Evolutionary conservation across 306 rosid species (phyloP).

Genomic region (Nissolia schottii): DNA sequence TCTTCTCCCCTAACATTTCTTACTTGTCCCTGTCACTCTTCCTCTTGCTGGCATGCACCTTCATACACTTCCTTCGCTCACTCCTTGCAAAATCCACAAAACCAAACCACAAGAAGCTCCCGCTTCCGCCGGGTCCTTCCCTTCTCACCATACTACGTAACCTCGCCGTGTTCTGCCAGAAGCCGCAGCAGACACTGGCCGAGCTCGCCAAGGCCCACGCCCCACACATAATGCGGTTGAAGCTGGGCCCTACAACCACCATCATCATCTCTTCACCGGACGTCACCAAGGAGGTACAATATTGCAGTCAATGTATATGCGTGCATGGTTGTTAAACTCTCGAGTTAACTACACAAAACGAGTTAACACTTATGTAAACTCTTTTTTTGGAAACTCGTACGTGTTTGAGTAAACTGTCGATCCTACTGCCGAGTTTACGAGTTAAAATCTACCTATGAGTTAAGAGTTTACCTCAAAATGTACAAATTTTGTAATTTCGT

Average conservation of each 20-base stretch:
- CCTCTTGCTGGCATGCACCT: background rate
- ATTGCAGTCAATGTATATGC: too few relatives aligned
- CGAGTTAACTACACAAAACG: too few relatives aligned
- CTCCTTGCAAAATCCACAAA: background rate
- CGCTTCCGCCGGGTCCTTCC: slow-evolving; percentile 26
- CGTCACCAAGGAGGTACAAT: slow-evolving; percentile 34
- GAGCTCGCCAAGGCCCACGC: slow-evolving; percentile 5
- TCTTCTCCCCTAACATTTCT: background rate
- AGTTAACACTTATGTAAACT: too few relatives aligned
- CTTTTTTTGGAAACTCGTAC: too few relatives aligned
- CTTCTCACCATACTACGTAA: background rate
- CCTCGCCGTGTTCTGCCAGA: background rate
- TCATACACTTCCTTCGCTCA: background rate
- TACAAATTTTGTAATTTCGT: too few relatives aligned
- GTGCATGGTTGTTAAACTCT: too few relatives aligned
- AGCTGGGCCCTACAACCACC: slow-evolving; percentile 19
- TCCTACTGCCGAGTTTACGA: too few relatives aligned
- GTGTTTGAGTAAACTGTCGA: too few relatives aligned
- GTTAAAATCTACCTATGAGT: too few relatives aligned
- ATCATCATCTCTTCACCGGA: slow-evolving; percentile 18
- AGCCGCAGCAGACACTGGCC: slow-evolving; percentile 22
- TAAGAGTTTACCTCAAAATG: too few relatives aligned
- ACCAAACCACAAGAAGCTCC: background rate
- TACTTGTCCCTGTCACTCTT: background rate
- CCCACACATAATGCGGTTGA: slow-evolving; percentile 21